Base-by-base conservation (phyloP, 345 rosid genomes). In the Pistacia atlantica region DNA sequence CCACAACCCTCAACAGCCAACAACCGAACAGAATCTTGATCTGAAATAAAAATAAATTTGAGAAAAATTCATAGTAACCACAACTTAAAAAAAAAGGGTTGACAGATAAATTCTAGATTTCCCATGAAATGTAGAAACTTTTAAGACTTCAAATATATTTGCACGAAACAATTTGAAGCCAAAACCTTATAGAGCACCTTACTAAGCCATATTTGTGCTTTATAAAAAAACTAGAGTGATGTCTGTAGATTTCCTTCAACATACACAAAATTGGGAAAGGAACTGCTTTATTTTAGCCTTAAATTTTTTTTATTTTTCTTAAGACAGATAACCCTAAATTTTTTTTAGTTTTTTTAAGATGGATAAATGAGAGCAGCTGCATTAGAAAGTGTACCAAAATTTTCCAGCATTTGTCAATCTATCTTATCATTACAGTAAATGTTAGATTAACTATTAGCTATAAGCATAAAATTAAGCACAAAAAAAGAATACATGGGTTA, bases 1-100 rank as follows among this genome's bases (percentile, higher is more conserved):
- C 91, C 87, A 80, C 92, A 90, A 75, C 97, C 90, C 86, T 92
- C 97, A 83, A 92, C 92, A 35, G 92, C 97, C 89, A 92, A 83
- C 75, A 92, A 76, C 49, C 89, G 89, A 76, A 92, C 94, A 35
- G 97, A 86, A 83, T 92, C 97, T 83, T 92, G 97, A 71, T 92
- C 92, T 92, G 90, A 75, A 54, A 73, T 73, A 57, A 63, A 77
- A 59, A 75, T 55, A 31, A 62, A 76, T 63, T 74, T 11, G 3
- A 74, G 55, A 70, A 48, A 3, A 4, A 5, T 25, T 51, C 11
- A 62, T 46, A 25, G 11, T 48, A 11, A 31, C 18, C 25, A 22
- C 52, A 8, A 42, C 46, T 6, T 42, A 42, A 0, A 4, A 52
- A 52, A 13, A 20, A 42, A 42, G 6, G 46, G 46, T 38, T 38